phyloP scores from a whole-genome alignment of 192 early-diverging fungal species.

The Coemansia sp. region DNA sequence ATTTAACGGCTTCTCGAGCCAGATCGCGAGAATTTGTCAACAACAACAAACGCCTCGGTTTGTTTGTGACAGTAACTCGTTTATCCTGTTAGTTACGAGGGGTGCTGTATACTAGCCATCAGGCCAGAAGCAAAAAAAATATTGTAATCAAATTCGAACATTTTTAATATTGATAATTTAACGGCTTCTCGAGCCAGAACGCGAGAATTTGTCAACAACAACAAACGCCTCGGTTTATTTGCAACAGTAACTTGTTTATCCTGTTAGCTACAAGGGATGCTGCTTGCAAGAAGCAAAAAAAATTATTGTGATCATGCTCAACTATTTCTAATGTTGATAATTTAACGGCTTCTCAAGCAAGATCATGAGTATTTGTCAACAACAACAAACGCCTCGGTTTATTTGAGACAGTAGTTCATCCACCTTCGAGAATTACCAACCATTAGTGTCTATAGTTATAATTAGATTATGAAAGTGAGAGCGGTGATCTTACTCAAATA shows the following conservation, averaged over 20 bases:
- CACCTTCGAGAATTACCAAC: too few species aligned
- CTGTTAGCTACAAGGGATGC: not conserved
- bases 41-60: not conserved
- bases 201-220: not conserved
- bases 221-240: not conserved
- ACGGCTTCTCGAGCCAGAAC: not conserved
- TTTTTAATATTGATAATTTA: not conserved
- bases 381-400: too few species aligned
- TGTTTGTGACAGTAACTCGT: not conserved
- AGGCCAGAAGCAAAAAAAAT: not conserved
- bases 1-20: not conserved
- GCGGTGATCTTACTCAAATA: too few species aligned
- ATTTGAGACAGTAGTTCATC: too few species aligned
- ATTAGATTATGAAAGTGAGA: too few species aligned
- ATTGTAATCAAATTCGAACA: not conserved
- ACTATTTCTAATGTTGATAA: not conserved
- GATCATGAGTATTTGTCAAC: too few species aligned
- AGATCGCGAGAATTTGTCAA: not conserved
- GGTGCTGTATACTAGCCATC: too few species aligned
- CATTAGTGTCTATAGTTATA: too few species aligned
- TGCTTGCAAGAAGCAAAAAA: not conserved
- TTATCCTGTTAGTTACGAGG: not conserved
- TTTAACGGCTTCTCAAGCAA: too few species aligned
- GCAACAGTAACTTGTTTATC: not conserved
- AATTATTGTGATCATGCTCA: not conserved